A percentile compares a stretch with the other conserved stretches of the same genome.
phyloP scores from a whole-genome alignment of 1,284 basidiomycete genomes.

The Cutaneotrichosporon arboriforme region DNA sequence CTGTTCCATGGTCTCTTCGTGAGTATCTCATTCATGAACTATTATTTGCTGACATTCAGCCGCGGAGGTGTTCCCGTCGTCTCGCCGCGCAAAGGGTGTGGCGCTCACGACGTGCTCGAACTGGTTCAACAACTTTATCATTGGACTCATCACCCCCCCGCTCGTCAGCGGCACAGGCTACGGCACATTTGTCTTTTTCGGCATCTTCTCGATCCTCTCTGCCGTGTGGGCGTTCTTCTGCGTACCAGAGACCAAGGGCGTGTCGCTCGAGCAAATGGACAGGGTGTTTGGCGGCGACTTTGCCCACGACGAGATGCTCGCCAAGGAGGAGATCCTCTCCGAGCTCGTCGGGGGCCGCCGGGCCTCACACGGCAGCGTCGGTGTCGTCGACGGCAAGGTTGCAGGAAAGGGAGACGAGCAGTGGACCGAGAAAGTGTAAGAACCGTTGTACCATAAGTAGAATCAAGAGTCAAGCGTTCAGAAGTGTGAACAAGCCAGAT shows the following conservation, averaged over 20 bases:
- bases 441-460: too few relatives aligned
- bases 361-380: background rate
- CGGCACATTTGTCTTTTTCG: conserved; percentile 33
- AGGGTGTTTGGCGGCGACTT: conserved; percentile 10
- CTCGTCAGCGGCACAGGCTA: conserved; percentile 21
- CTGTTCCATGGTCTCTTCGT: conserved; percentile 35
- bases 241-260: conserved; percentile 28
- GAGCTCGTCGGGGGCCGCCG: background rate
- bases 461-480: too few relatives aligned
- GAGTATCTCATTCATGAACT: conserved; percentile 25
- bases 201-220: conserved; percentile 15
- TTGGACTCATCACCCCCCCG: conserved; percentile 47
- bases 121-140: conserved; percentile 73
- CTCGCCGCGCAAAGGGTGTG: conserved; percentile 37
- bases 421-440: too few relatives aligned
- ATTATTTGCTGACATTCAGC: background rate
- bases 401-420: too few relatives aligned
- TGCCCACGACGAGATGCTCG: conserved; percentile 6
- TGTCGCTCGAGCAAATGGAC: conserved; percentile 18
- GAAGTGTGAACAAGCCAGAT: too few relatives aligned
- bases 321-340: conserved; percentile 3
- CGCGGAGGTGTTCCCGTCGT: conserved; percentile 1
- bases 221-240: conserved; percentile 21
- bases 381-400: background rate
- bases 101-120: conserved; percentile 27